These are phyloP conservation scores for Tuber aestivum DNA, from an alignment of 495 filamentous ascomycete species.

Conservation along the genomic window DNA sequence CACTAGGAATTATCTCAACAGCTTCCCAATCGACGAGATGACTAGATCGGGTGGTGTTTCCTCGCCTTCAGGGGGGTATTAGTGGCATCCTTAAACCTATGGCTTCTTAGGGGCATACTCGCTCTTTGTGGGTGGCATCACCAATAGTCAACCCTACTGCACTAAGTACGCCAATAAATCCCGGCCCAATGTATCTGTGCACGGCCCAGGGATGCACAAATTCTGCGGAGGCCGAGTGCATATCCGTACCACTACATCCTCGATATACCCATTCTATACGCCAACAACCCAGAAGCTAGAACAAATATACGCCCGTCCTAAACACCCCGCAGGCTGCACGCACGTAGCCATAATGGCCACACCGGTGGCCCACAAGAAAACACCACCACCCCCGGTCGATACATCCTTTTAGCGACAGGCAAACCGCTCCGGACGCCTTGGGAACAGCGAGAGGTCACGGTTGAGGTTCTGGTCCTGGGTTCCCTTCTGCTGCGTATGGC, in stretches of 20 bases:
- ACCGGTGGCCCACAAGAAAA: constrained; percentile 51
- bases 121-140: constrained; percentile 44
- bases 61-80: constrained; percentile 45
- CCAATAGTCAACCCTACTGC: background rate
- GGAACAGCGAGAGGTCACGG: constrained; percentile 58
- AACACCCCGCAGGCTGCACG: constrained; percentile 60
- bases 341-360: constrained; percentile 57
- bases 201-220: constrained; percentile 35
- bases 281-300: constrained; percentile 54
- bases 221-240: background rate
- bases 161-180: background rate
- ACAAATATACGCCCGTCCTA: constrained; percentile 58
- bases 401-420: constrained; percentile 60
- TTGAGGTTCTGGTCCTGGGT: constrained; percentile 63
- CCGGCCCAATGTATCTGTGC: constrained; percentile 39
- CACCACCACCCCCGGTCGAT: constrained; percentile 63
- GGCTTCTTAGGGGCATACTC: constrained; percentile 48
- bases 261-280: constrained; percentile 34
- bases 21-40: constrained; percentile 57
- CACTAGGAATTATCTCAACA: constrained; percentile 51
- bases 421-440: constrained; percentile 52
- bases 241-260: background rate
- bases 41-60: constrained; percentile 53
- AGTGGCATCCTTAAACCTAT: constrained; percentile 52
- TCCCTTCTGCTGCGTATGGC: constrained; percentile 57